Base-by-base conservation (phyloP, 805 yeast species). In the Sugiyamaella floridensis region DNA sequence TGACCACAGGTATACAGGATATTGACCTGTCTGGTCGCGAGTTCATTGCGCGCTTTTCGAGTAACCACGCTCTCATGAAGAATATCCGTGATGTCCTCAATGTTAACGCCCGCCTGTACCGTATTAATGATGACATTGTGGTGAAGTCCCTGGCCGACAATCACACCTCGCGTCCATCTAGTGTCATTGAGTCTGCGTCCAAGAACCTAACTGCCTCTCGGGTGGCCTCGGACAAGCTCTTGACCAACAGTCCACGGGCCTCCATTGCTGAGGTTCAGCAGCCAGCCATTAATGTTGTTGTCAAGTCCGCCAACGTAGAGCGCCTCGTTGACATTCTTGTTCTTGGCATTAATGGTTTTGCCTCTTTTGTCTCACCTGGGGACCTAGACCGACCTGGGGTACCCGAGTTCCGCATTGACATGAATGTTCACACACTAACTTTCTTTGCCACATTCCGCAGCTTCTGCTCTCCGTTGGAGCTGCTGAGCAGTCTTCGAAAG, bases 241-340 rank as follows among this genome's bases (percentile, higher is more conserved):
- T 47, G 18, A 32, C 22, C 10, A 41, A 16, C 29, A 47, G 51
- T 40, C 55, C 55, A 8, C 15, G 49, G 19, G 28, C 42, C n/a
- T 49, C 53, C 12, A 12, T 48, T 19, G 26, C 40, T 20, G 47
- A 29, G 10, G 4, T 32, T 11, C n/a, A 3, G n/a, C 37, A 32
- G n/a, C 37, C 53, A 20, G 19, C 49, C 51, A 63, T 75, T 19
- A 66, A 69, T 51, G 83, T 80, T 7, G 83, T 78, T 6, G 68
- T 81, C 26, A 83, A 82, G 60, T 79, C 87, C 2, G 93, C 93
- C 1, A 76, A 86, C 1, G 68, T 88, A 52, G 93, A 87, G 44
- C 81, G 82, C 59, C 74, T 92, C 60, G 75, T 89, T 51, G 97
- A 92, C 67, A 75, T 90, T 19, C 69, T 92, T 49, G 89, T 92